Evolutionary conservation across 2,329 filamentous ascomycete species (phyloP), one percentile per base, ranked within the genome.

Genomic region (Macrophomina phaseolina): DNA sequence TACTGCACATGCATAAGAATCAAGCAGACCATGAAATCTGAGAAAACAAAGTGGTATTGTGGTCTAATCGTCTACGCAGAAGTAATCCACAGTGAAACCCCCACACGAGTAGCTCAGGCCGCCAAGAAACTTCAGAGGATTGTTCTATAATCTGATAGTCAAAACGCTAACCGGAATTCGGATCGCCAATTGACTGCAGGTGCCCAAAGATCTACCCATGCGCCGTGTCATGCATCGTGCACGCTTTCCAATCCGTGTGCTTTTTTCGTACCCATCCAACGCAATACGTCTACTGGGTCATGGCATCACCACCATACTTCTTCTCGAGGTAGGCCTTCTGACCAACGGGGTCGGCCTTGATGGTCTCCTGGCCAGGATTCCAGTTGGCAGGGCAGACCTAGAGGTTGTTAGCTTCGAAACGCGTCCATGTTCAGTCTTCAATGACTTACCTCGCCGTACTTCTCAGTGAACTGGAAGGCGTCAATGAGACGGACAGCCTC

Each of bases 401-500:
- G 34, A 14, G 32, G 16, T 45, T 11, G 36, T 52, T 53, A 64
- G 34, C 14, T n/a, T 40, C 46, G 2, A n/a, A n/a, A 40, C n/a
- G n/a, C 45, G 30, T 30, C 45, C 36, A 34, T 11, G 23, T 53
- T 62, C 65, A 18, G 61, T 63, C 46, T 30, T 18, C 14, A 45
- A n/a, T 14, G 7, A 67, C 70, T 38, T 68, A 75, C 73, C 72
- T 79, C 78, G 72, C 78, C 78, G 70, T 80, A 79, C 69, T 80
- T 79, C 71, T 79, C 78, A 46, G 76, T 78, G 73, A 79, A 79
- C 69, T 82, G 79, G 72, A 85, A 81, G 32, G 83, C 83, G 68
- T 85, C 83, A 64, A 85, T 77, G 40, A 85, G 76, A 46, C 88
- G 86, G 71, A 89, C 81, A 1, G 86, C 85, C 80, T 90, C 88